Evolutionary conservation across 1,139 yeast genomes (phyloP), one percentile per base, ranked within the genome.

Genomic region (Pichia sp.): DNA sequence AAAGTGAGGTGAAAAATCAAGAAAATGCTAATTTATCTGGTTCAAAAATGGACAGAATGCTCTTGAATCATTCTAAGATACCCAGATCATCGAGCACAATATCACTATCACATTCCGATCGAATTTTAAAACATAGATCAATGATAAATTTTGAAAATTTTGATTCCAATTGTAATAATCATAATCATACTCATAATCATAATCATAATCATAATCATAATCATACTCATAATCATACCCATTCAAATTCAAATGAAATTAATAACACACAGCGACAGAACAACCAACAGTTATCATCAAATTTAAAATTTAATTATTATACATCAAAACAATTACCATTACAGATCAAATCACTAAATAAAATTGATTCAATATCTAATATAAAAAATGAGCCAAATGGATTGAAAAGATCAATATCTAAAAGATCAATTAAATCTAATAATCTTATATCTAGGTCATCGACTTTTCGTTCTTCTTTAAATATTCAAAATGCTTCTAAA

Each of bases 41-140:
- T 18, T 18, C 18, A 18, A 18, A 18, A 18, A 18, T 18, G 18
- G 18, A 18, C 18, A 18, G 18, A 42, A 38, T 33, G 39, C n/a
- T 18, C n/a, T 11, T 34, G 5, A 38, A 9, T 25, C 30, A 44
- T 2, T 44, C 48, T 7, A 38, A 45, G 29, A 41, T 50, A 28
- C 48, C 48, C 18, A 42, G 42, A 45, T 47, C 50, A 1, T 41
- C 47, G 2, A 50, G 50, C 33, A 29, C 41, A 3, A 18, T 18
- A 25, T 29, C 32, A 7, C 9, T 25, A 11, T 42, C 32, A 7
- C 9, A 10, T 7, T 42, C 34, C 33, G 39, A 34, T 46, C 32
- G 28, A 39, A 39, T n/a, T 5, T 26, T 18, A 7, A 26, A 29
- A 36, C 39, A 26, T 27, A 36, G 10, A 26, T 36, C 39, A 5